These are phyloP conservation scores for Piper longum DNA, from an alignment of 164 flowering plant species.

Conservation along the genomic window DNA sequence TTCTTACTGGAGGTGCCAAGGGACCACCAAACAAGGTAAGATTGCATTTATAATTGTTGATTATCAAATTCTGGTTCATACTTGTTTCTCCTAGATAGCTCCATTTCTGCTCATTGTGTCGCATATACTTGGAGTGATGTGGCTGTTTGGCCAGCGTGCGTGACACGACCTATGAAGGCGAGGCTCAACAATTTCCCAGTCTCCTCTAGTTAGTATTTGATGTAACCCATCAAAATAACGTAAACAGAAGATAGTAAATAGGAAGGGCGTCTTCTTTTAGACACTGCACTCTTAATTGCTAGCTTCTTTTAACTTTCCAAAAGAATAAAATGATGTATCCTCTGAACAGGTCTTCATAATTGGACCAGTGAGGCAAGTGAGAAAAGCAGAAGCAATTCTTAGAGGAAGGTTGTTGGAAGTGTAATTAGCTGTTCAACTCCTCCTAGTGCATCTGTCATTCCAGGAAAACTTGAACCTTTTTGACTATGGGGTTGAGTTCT, in stretches of 20 bases:
- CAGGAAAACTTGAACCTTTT: neutral
- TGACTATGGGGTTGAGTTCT: neutral
- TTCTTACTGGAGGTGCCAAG: constrained; percentile 69
- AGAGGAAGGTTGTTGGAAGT: constrained; percentile 56
- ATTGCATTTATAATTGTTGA: constrained; percentile 67
- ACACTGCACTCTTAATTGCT: too few relatives aligned
- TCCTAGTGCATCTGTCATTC: neutral
- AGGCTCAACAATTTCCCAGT: too few relatives aligned
- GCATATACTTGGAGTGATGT: neutral
- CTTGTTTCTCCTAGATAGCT: neutral
- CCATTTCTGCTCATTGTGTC: neutral
- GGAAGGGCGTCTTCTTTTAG: too few relatives aligned
- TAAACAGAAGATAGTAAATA: too few relatives aligned
- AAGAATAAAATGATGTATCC: neutral
- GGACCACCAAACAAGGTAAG: constrained; percentile 95
- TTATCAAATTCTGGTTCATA: neutral
- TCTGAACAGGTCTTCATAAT: constrained; percentile 62
- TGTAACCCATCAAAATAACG: too few relatives aligned
- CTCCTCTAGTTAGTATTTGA: too few relatives aligned
- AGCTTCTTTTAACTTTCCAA: neutral
- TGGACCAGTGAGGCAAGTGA: constrained; percentile 75
- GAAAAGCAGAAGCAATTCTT: constrained; percentile 81
- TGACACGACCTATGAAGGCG: too few relatives aligned
- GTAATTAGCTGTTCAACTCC: constrained; percentile 1
- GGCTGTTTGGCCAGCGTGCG: too few relatives aligned